Percentiles rank a stretch among this genome's conserved stretches.
phyloP scores from a whole-genome alignment of 345 rosid genomes.

The Triadica sebifera region DNA sequence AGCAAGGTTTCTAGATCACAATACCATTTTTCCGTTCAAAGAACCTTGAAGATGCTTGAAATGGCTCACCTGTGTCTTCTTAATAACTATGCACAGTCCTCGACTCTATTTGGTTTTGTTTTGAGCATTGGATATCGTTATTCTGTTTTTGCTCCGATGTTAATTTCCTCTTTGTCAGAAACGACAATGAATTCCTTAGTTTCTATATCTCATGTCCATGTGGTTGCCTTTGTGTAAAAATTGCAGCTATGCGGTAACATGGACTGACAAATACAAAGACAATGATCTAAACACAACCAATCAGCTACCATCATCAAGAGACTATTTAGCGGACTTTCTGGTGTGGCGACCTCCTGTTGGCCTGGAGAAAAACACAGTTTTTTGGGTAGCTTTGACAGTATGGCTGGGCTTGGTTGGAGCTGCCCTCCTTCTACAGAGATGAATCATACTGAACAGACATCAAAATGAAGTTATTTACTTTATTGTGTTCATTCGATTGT shows the following conservation, averaged over 20 bases:
- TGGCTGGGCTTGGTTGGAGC: constrained; percentile 92
- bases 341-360: constrained; percentile 79
- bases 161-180: not conserved
- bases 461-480: constrained; percentile 13
- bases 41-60: not conserved
- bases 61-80: not conserved
- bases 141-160: not conserved
- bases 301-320: constrained; percentile 64
- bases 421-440: constrained; percentile 68
- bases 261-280: constrained; percentile 78
- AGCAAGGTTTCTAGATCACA: not conserved
- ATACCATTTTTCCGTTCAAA: too few relatives aligned
- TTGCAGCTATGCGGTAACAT: constrained; percentile 81
- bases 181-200: not conserved
- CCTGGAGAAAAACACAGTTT: constrained; percentile 55
- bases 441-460: constrained; percentile 19
- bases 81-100: not conserved
- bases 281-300: constrained; percentile 52
- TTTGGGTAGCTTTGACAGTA: constrained; percentile 73
- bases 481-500: constrained; percentile 30
- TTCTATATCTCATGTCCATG: not conserved
- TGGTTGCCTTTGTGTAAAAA: not conserved
- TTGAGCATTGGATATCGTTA: not conserved
- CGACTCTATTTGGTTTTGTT: not conserved
- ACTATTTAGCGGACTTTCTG: constrained; percentile 66